Conservation (phyloP, 352 stramenopile genomes). For the Globisporangium polare region DNA sequence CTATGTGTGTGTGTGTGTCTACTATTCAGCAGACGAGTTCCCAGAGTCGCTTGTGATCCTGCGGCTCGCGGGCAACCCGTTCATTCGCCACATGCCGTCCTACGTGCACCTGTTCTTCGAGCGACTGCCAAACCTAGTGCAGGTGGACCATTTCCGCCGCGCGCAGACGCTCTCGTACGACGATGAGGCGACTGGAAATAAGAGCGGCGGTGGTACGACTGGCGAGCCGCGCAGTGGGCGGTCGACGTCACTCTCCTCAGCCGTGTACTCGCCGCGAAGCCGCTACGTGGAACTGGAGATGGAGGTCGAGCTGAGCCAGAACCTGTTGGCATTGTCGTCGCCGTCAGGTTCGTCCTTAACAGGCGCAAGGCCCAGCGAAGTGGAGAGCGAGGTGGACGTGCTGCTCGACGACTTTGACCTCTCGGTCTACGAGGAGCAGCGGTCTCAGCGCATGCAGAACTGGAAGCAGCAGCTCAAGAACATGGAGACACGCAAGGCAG, state of each 20-base stretch:
- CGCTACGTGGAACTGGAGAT: slow-evolving; percentile 31
- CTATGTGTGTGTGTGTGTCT: neutral
- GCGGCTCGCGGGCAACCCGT: slow-evolving; percentile 51
- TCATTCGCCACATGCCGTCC: slow-evolving; percentile 45
- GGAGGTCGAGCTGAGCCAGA: slow-evolving; percentile 30
- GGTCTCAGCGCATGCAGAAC: slow-evolving; percentile 35
- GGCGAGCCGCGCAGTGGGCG: neutral
- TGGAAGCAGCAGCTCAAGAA: slow-evolving; percentile 52
- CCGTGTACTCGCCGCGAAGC: slow-evolving; percentile 23
- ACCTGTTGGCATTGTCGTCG: slow-evolving; percentile 16
- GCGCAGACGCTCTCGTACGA: neutral
- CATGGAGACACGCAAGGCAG: slow-evolving; percentile 38
- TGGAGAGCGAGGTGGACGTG: slow-evolving; percentile 17
- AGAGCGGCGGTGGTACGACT: neutral
- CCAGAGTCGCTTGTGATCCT: slow-evolving; percentile 51
- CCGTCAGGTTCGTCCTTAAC: neutral
- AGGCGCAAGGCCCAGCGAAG: slow-evolving; percentile 1
- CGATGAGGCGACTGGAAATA: neutral
- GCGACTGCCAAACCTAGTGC: slow-evolving; percentile 48
- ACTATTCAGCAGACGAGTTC: slow-evolving; percentile 31
- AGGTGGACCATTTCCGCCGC: slow-evolving; percentile 54
- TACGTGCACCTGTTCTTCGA: slow-evolving; percentile 65
- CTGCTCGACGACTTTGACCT: slow-evolving; percentile 19
- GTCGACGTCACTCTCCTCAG: slow-evolving; percentile 1
- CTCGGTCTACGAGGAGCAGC: slow-evolving; percentile 40